These are phyloP conservation scores for Phytophthora syringae DNA, from an alignment of 352 stramenopile species.

Conservation along the genomic window DNA sequence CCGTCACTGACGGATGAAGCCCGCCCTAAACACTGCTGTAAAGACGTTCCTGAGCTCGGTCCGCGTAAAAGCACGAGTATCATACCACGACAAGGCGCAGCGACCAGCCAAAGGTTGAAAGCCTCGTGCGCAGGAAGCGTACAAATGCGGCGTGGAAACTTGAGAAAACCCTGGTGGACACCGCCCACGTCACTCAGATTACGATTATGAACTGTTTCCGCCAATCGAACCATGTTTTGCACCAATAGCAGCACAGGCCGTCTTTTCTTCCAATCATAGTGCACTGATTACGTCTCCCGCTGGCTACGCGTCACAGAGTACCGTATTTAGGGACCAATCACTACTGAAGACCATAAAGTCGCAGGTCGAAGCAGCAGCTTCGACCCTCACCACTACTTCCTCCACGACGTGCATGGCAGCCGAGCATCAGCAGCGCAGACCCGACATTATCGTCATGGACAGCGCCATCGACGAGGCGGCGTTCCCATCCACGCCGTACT, in stretches of 20 bases:
- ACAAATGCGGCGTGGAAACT: too few relatives aligned
- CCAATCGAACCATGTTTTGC: background rate
- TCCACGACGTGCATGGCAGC: constrained; percentile 18
- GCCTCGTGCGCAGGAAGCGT: too few relatives aligned
- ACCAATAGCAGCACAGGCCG: background rate
- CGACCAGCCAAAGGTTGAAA: too few relatives aligned
- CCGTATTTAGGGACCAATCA: background rate
- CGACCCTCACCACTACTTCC: background rate
- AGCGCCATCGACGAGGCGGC: constrained; percentile 10
- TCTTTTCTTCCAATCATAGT: constrained; percentile 9
- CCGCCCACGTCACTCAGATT: too few relatives aligned
- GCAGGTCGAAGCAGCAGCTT: background rate
- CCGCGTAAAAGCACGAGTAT: too few relatives aligned
- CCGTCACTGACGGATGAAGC: too few relatives aligned
- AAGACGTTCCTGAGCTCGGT: too few relatives aligned
- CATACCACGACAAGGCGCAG: too few relatives aligned
- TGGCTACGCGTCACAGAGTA: constrained; percentile 13
- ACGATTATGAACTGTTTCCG: too few relatives aligned
- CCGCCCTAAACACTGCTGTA: too few relatives aligned
- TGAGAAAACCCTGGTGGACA: too few relatives aligned
- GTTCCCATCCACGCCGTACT: constrained; percentile 21
- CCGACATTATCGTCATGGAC: constrained; percentile 12
- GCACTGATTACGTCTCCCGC: constrained; percentile 14
- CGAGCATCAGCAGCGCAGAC: constrained; percentile 21
- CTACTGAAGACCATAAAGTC: too few relatives aligned